phyloP scores from a whole-genome alignment of 2,329 filamentous ascomycete species.

The Periconia sp. region DNA sequence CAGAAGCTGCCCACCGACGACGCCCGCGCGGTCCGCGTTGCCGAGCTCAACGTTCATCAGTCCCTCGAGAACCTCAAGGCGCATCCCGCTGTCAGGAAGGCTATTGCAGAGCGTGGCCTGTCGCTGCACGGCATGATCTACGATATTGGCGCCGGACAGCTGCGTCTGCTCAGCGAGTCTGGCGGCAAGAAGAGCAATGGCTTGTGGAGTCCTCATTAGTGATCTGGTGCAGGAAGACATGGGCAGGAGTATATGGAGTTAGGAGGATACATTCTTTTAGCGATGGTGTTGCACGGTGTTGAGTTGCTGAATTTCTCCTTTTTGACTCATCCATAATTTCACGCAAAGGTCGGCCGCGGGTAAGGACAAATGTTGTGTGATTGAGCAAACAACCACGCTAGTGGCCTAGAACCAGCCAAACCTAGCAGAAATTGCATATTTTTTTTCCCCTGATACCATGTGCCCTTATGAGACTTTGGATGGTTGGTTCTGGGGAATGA shows the following conservation, averaged over 20 bases:
- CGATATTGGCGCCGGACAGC: conserved; percentile 64
- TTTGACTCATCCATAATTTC: too few species aligned
- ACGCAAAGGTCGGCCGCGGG: too few species aligned
- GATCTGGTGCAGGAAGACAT: neutral
- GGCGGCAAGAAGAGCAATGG: conserved; percentile 20
- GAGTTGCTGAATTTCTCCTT: neutral
- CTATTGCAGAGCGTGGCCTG: conserved; percentile 72
- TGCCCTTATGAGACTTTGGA: too few species aligned
- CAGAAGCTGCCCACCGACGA: conserved; percentile 52
- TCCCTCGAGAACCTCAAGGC: conserved; percentile 71
- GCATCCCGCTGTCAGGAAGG: conserved; percentile 73
- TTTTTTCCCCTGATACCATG: too few species aligned
- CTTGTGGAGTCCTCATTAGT: conserved; percentile 13
- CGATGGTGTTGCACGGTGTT: conserved; percentile 5
- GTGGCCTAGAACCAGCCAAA: too few species aligned
- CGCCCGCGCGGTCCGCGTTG: conserved; percentile 65
- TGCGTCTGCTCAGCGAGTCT: conserved; percentile 57
- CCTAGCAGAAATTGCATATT: too few species aligned
- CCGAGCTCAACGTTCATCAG: conserved; percentile 76
- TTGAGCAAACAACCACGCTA: too few species aligned
- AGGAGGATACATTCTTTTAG: neutral
- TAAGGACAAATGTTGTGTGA: too few species aligned
- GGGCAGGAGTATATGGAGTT: neutral
- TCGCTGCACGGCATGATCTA: conserved; percentile 81
- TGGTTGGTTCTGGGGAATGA: too few species aligned